Evolutionary conservation across 495 filamentous ascomycete genomes (phyloP).

Genomic region (Podospora anserina): DNA sequence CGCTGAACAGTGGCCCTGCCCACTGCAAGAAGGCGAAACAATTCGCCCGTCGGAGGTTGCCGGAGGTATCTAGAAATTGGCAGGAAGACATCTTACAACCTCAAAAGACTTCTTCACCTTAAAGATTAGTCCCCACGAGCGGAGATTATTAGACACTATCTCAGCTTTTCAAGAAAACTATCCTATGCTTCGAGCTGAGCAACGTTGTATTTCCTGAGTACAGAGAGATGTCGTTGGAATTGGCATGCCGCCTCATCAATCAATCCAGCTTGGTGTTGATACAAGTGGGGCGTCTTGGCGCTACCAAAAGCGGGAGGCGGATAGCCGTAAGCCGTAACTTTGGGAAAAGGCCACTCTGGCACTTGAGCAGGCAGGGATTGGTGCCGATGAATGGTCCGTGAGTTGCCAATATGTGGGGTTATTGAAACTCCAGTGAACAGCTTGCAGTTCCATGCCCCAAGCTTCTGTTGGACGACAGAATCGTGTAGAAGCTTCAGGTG

Average conservation of each 20-base stretch:
- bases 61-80: too few relatives aligned
- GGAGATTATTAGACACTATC: too few relatives aligned
- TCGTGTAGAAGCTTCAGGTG: slow-evolving; percentile 7
- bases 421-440: slow-evolving; percentile 7
- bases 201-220: not conserved
- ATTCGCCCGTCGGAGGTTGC: too few relatives aligned
- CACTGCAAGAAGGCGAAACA: too few relatives aligned
- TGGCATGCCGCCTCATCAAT: not conserved
- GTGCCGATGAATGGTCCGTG: slow-evolving; percentile 6
- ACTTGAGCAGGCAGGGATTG: slow-evolving; percentile 26
- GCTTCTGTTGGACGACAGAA: slow-evolving; percentile 1
- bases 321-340: slow-evolving; percentile 12
- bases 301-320: slow-evolving; percentile 11
- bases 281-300: not conserved
- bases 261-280: not conserved
- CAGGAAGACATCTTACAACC: too few relatives aligned
- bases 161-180: too few relatives aligned
- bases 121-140: too few relatives aligned
- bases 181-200: too few relatives aligned
- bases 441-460: not conserved
- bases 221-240: not conserved
- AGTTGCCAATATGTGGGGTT: not conserved
- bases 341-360: slow-evolving; percentile 38
- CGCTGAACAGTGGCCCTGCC: too few relatives aligned
- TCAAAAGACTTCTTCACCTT: too few relatives aligned